These are phyloP conservation scores for Lasiodiplodia gonubiensis DNA, from an alignment of 2,329 filamentous ascomycete genomes.

Conservation along the genomic window DNA sequence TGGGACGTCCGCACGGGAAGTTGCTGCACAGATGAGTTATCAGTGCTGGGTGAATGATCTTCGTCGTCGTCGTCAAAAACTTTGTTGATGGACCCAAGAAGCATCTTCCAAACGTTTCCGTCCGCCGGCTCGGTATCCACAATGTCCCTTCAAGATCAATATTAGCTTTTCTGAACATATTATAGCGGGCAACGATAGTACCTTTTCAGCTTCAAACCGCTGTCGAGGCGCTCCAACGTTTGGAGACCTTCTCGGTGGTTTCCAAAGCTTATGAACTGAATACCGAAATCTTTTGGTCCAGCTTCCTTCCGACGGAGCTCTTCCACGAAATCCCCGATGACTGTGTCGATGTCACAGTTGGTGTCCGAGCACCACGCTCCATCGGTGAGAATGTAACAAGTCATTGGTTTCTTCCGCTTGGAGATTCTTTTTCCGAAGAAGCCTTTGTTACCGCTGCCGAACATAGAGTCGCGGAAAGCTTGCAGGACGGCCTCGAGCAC, in stretches of 20 bases:
- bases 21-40: no score
- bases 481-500: background rate
- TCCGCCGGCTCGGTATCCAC: constrained; percentile 15
- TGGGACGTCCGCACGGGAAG: no score
- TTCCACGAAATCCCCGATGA: background rate
- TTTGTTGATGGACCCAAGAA: constrained; percentile 38
- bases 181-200: background rate
- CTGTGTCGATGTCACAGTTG: background rate
- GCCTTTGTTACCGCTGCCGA: background rate
- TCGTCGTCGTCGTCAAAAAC: constrained; percentile 46
- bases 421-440: background rate
- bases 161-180: background rate
- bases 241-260: background rate
- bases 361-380: background rate
- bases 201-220: background rate
- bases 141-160: constrained; percentile 2
- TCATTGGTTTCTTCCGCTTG: background rate
- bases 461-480: background rate
- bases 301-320: background rate
- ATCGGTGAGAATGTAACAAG: background rate
- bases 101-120: constrained; percentile 26
- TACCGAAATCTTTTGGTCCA: background rate
- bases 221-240: constrained; percentile 29
- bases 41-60: background rate
- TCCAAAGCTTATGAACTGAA: background rate